A percentile compares a stretch with the other conserved stretches of the same genome.
Evolutionary conservation across 768 basidiomycete genomes (phyloP).

Genomic region (Atractiella rhizophila): DNA sequence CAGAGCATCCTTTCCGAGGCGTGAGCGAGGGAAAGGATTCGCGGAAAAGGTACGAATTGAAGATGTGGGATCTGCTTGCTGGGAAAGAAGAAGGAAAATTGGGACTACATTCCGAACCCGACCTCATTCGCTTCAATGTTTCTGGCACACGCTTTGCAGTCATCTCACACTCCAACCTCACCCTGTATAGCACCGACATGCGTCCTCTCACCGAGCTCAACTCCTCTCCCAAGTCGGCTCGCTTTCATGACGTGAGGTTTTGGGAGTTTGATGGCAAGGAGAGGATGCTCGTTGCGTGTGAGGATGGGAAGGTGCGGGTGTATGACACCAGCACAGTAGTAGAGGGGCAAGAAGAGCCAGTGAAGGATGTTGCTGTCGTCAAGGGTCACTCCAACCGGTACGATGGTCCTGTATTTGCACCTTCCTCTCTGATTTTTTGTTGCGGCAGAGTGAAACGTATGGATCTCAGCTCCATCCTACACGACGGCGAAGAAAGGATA

Average conservation of each 20-base stretch:
- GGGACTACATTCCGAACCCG: conserved; percentile 38
- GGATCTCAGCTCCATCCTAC: conserved; percentile 33
- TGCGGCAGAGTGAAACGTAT: conserved; percentile 51
- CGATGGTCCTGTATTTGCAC: conserved; percentile 16
- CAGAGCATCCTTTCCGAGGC: too few species aligned
- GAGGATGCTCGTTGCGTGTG: conserved; percentile 55
- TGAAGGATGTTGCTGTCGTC: conserved; percentile 42
- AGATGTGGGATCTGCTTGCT: conserved; percentile 95
- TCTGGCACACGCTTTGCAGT: conserved; percentile 57
- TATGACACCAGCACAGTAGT: conserved; percentile 20
- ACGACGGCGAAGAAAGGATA: conserved; percentile 28
- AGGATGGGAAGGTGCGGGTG: conserved; percentile 64
- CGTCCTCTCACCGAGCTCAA: conserved; percentile 40
- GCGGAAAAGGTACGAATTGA: too few species aligned
- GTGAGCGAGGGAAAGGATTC: too few species aligned
- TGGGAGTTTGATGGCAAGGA: conserved; percentile 36
- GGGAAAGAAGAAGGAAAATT: conserved; percentile 73
- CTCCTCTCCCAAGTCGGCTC: conserved; percentile 51
- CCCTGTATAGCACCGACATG: conserved; percentile 72
- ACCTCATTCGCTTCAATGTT: conserved; percentile 67
- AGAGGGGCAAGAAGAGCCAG: conserved; percentile 19
- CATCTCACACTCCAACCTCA: conserved; percentile 45
- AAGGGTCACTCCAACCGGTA: conserved; percentile 70
- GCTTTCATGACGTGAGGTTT: conserved; percentile 66
- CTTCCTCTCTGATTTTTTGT: neutral